Percentiles rank a stretch among this genome's conserved stretches.
phyloP scores from a whole-genome alignment of 139 green algal species.

The Zygnema cylindricum region DNA sequence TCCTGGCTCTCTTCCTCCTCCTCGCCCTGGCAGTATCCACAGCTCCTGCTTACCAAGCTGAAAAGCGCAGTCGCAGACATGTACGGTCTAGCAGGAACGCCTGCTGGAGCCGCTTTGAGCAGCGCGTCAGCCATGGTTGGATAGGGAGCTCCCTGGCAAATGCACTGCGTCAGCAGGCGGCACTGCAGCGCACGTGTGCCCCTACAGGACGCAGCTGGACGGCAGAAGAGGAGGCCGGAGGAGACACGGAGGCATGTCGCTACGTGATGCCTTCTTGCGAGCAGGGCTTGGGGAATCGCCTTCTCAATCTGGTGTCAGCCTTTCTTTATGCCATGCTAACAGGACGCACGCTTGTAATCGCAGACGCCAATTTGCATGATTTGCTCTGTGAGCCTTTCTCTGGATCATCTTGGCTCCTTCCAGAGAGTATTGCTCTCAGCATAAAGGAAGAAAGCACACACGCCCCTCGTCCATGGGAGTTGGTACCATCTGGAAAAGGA shows the following conservation, averaged over 20 bases:
- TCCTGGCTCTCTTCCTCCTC: no score
- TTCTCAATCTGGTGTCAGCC: slow-evolving; percentile 26
- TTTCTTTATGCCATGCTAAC: slow-evolving; percentile 19
- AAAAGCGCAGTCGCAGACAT: no score
- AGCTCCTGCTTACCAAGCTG: no score
- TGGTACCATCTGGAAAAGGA: no score
- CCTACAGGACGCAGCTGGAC: background rate
- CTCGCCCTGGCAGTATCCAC: no score
- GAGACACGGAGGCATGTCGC: background rate
- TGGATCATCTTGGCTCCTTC: slow-evolving; percentile 22
- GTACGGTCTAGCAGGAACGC: background rate
- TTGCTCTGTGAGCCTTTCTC: slow-evolving; percentile 13
- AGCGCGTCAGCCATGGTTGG: background rate
- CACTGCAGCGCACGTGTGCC: background rate
- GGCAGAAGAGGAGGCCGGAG: background rate
- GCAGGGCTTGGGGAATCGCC: slow-evolving; percentile 1
- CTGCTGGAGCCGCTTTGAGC: background rate
- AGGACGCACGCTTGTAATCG: background rate
- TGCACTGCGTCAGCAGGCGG: background rate
- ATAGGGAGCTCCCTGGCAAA: background rate
- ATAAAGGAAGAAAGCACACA: no score
- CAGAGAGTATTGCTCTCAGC: no score
- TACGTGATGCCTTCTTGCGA: background rate
- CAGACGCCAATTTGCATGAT: slow-evolving; percentile 10
- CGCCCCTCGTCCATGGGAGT: no score